Evolutionary conservation across 2,329 filamentous ascomycete genomes (phyloP), one percentile per base, ranked within the genome.

Genomic region (Cladorrhinum sp.): DNA sequence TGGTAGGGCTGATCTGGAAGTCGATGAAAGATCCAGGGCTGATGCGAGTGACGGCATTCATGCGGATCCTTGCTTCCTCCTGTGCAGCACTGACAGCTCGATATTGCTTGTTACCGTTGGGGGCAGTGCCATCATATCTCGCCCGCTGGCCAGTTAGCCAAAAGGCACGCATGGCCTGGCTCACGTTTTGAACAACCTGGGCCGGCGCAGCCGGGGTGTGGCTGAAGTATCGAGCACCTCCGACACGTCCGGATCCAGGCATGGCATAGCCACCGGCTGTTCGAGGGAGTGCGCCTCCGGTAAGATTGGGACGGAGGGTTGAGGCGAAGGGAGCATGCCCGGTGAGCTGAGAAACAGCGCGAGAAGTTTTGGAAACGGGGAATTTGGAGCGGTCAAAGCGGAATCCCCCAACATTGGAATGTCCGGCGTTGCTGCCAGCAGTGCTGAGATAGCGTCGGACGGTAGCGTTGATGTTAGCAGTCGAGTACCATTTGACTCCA

Each of bases 141-240:
- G 90, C 88, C 73, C 93, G 95, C 70, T 96, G 87, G 0, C 95
- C 95, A 0, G 90, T 92, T n/a, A 96, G 82, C 77, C 91, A 89
- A 76, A 99, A 97, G 12, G 92, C 93, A 58, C 95, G 87, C 70
- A 98, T 88, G 4, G 92, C 95, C 68, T 92, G 88, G 12, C 92
- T 96, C n/a, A 97, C 94, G 75, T 96, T 96, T 74, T 95, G 90
- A 56, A 98, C 85, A 52, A 98, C 92, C 73, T 98, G 91, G 1
- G 93, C 92, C 42, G 92, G 92, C 7, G 88, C 86, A 9, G 91
- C 89, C 1, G 94, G 92, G 0, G 87, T 85, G 76, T 97, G 93
- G 1, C 92, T 96, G 77, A 98, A 98, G 79, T 94, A 94, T 66
- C 94, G 85, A 23, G 87, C 86, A 50, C 89, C 90, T 66, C 90